Evolutionary conservation across 106 monocot species (phyloP).

Genomic region (Hemerocallis citrina): DNA sequence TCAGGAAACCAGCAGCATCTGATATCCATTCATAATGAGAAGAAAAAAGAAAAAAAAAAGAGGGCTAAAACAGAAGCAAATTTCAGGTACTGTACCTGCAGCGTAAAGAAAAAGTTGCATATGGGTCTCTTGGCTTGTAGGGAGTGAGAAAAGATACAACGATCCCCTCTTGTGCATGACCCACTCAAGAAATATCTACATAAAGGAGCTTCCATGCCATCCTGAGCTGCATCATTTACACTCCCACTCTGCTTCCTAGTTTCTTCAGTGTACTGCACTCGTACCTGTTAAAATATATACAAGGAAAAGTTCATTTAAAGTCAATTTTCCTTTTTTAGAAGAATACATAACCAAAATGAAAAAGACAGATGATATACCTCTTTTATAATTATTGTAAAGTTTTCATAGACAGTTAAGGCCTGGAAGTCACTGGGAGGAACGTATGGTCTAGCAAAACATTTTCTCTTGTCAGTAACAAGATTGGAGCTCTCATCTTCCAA

Average conservation of each 20-base stretch:
- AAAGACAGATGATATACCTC: slow-evolving; percentile 26
- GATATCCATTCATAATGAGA: neutral
- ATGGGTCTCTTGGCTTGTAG: slow-evolving; percentile 36
- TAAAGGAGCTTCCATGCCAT: slow-evolving; percentile 4
- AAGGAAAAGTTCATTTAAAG: neutral
- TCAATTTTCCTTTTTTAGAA: too few relatives aligned
- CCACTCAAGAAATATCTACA: slow-evolving; percentile 55
- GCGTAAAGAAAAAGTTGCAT: slow-evolving; percentile 69
- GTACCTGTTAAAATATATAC: slow-evolving; percentile 13
- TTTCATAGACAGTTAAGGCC: slow-evolving; percentile 26
- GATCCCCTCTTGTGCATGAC: slow-evolving; percentile 43
- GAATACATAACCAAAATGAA: too few relatives aligned
- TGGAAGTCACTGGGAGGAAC: slow-evolving; percentile 40
- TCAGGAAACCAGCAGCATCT: neutral
- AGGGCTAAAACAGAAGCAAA: too few relatives aligned
- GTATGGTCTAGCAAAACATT: slow-evolving; percentile 52
- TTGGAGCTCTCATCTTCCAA: slow-evolving; percentile 13
- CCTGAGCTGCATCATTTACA: neutral
- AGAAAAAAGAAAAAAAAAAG: neutral
- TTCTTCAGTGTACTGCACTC: slow-evolving; percentile 13
- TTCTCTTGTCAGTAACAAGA: slow-evolving; percentile 11
- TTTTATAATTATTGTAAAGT: slow-evolving; percentile 36
- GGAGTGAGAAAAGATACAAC: slow-evolving; percentile 66
- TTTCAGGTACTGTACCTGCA: slow-evolving; percentile 31
- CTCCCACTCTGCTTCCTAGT: slow-evolving; percentile 1